Base-by-base conservation (phyloP, 257 asterid genomes). In the Fraxinus pennsylvanica region DNA sequence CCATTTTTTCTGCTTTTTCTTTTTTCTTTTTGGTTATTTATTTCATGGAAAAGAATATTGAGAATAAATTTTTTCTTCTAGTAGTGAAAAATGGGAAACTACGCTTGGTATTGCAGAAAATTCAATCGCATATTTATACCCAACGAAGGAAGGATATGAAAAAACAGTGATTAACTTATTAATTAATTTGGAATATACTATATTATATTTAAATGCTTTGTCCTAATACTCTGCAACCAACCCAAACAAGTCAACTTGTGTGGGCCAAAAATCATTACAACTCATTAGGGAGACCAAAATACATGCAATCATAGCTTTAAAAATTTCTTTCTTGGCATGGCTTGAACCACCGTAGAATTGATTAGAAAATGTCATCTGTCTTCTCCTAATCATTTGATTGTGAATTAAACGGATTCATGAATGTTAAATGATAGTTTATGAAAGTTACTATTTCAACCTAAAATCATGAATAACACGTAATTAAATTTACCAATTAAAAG, bases 241-340 rank as follows among this genome's bases (percentile, higher is more conserved):
- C 67, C 84, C 52, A 45, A 84, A 83, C 76, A 79, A 83, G 94
- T 86, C 87, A 80, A 86, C 76, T 71, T 71, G 88, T 80, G 84
- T 88, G 94, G 81, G 63, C 65, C 87, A 85, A 81, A 65, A 73
- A 85, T 79, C 91, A 90, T 88, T 73, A 13, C 54, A 45, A 14
- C 54, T 89, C 89, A 71, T 9, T 74, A 73, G 78, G 54, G 80
- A 80, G 84, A 80, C 79, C 82, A 73, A 66, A 80, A 80, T 84
- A 82, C 89, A 87, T 82, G 90, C 86, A 84, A 79, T 80, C 54
- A 81, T 81, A 81, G 38, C 63, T 35, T 85, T 72, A 36, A 81
- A 81, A 39, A 73, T 12, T 39, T 22, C 39, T 57, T 39, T 52
- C 76, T 57, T 67, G 77, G 39, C 69, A 79, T 36, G 73, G 32